Evolutionary conservation across 1,284 basidiomycete species (phyloP).

Genomic region (Gomphus bonarii): DNA sequence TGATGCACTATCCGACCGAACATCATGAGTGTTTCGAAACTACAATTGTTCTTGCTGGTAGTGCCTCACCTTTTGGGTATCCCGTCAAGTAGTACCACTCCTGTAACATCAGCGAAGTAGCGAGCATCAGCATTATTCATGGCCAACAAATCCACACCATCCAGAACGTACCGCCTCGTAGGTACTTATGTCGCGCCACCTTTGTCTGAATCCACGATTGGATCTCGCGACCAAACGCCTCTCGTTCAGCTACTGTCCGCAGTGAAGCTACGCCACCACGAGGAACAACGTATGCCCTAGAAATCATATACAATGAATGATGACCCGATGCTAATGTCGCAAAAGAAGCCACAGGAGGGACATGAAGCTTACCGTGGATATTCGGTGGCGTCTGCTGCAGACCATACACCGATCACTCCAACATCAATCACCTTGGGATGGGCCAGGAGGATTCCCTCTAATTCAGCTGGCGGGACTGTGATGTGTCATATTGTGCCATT

Average conservation of each 20-base stretch:
- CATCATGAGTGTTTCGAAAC: neutral
- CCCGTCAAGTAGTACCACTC: slow-evolving; percentile 42
- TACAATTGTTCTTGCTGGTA: no score
- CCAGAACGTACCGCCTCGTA: slow-evolving; percentile 38
- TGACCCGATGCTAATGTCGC: neutral
- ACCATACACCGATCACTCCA: slow-evolving; percentile 64
- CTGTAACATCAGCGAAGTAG: neutral
- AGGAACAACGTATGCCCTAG: slow-evolving; percentile 63
- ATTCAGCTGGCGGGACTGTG: slow-evolving; percentile 72
- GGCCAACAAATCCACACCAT: neutral
- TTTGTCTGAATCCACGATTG: slow-evolving; percentile 50
- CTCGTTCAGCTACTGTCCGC: slow-evolving; percentile 27
- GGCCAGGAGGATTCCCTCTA: slow-evolving; percentile 63
- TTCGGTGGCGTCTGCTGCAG: slow-evolving; percentile 57
- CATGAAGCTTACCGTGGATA: slow-evolving; percentile 45
- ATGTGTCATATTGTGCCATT: neutral
- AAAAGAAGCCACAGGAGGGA: neutral
- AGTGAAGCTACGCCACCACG: slow-evolving; percentile 27
- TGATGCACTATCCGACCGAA: slow-evolving; percentile 35
- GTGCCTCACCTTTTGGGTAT: slow-evolving; percentile 55
- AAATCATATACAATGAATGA: neutral
- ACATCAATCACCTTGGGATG: slow-evolving; percentile 65
- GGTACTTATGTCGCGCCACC: slow-evolving; percentile 55
- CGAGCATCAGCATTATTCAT: neutral
- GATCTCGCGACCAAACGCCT: slow-evolving; percentile 37